Evolutionary conservation across 2,329 filamentous ascomycete species (phyloP).

Genomic region (Mycosphaerella sp.): DNA sequence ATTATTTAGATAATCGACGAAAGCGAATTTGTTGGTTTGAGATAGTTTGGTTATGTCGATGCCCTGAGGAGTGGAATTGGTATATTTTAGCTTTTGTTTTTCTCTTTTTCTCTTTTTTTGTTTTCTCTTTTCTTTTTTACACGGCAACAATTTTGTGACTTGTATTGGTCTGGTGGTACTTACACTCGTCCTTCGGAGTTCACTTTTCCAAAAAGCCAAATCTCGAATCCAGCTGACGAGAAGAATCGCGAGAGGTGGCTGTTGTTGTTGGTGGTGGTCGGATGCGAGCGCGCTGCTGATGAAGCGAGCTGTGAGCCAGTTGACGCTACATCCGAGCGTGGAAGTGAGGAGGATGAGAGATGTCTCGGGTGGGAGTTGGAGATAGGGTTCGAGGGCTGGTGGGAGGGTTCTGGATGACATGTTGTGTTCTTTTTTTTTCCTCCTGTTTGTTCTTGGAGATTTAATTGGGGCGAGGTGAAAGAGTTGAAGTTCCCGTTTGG

Average conservation of each 20-base stretch:
- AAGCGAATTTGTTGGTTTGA: constrained; percentile 57
- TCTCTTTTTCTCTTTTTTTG: not conserved
- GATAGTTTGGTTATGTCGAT: constrained; percentile 60
- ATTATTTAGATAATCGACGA: constrained; percentile 62
- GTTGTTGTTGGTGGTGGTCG: constrained; percentile 15
- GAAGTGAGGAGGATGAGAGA: constrained; percentile 62
- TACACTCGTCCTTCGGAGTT: constrained; percentile 37
- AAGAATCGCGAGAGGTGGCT: constrained; percentile 46
- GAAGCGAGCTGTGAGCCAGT: constrained; percentile 52
- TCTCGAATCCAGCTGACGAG: constrained; percentile 80
- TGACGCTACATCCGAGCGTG: constrained; percentile 48
- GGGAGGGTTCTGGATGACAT: constrained; percentile 40
- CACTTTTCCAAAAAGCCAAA: constrained; percentile 68
- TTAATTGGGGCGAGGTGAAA: not conserved
- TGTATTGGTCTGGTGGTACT: not conserved
- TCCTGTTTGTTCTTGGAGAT: no score
- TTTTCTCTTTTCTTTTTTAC: not conserved
- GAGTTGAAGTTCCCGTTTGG: not conserved
- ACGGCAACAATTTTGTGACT: no score
- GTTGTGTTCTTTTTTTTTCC: not conserved
- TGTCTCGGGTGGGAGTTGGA: constrained; percentile 51
- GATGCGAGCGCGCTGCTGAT: constrained; percentile 42
- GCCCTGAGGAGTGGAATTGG: constrained; percentile 43
- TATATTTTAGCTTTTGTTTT: no score
- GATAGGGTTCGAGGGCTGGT: constrained; percentile 58